Evolutionary conservation across 305 asterid species (phyloP), one percentile per base, ranked within the genome.

Genomic region (Fraxinus sp.): DNA sequence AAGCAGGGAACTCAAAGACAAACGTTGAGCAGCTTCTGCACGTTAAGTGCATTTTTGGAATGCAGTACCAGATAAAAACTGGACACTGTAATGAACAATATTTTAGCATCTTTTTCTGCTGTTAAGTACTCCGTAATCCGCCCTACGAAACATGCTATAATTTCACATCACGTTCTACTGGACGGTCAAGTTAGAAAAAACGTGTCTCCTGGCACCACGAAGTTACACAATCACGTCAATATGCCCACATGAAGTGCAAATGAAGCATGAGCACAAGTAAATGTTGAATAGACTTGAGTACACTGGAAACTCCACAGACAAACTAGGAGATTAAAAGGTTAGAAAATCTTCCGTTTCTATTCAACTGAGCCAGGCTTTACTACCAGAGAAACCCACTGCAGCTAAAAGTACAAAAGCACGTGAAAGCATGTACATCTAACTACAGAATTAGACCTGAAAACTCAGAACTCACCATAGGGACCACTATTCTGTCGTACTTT

Each of bases 401-500:
- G 66, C 35, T 66, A 46, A 83, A 77, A 39, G 39, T 7, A 83
- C 33, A 74, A 62, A 77, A 18, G 57, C 68, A 41, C 49, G 20
- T 68, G 79, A 41, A 46, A 74, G 26, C 75, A 76, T 46, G 78
- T 70, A 81, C 74, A 86, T 78, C 75, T 78, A 76, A 74, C 78
- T 49, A 75, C 68, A 82, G 59, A 78, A 75, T 85, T 78, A 82
- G 82, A 84, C 71, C 80, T 32, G 44, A 80, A 81, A 85, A 79
- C 71, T 35, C 46, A 80, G 77, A 83, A 78, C 97, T 90, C 90
- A 94, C 99, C 99, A 94, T 92, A 18, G 98, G 99, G 84, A 96
- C 97, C 87, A 96, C 92, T 78, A 94, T 96, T 87, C 93, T 93
- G 83, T 96, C 97, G 83, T 91, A 92, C 83, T 93, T 88, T 62